Evolutionary conservation across 495 filamentous ascomycete genomes (phyloP), one percentile per base, ranked within the genome.

Genomic region (Xylaria curta): DNA sequence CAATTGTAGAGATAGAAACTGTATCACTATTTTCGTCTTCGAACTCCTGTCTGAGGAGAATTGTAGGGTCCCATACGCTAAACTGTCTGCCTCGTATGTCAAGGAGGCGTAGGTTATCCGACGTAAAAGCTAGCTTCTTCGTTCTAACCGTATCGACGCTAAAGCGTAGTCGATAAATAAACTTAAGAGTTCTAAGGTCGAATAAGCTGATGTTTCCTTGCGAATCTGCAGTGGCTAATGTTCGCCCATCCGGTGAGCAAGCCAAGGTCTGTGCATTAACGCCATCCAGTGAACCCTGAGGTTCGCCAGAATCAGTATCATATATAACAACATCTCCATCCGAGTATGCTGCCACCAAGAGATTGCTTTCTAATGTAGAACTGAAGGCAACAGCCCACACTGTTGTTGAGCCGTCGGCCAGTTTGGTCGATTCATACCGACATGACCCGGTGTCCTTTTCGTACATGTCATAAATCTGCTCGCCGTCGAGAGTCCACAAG

Each of bases 11-110:
- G 44, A 65, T 15, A 1, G 75, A 74, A 17, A 72, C 21, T 46
- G 68, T 75, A n/a, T 77, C 76, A 19, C 73, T 78, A 10, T 66
- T 69, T 0, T 72, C 75, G 6, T 77, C 71, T 19, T 73, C 75
- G 5, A 33, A n/a, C 24, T 78, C 75, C 8, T 75, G 73, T 26
- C 71, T 33, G 8, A 69, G 62, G 4, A 77, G 62, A 21, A 72
- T 71, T 1, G 71, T 70, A 4, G 33, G 60, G 59, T 78, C 72
- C 31, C 68, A 70, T 40, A 70, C 58, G 12, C 58, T 33, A n/a
- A 59, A 47, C 7, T 63, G 58, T 2, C 15, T n/a, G 19, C 40
- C 12, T 2, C 68, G 4, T 59, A 64, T 47, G 58, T 31, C 24
- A 9, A 70, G 44, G 9, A 70, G 53, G 28, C 68, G 68, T 36